These are phyloP conservation scores for Rhynchosporium graminicola DNA, from an alignment of 2,329 filamentous ascomycete genomes.

Conservation along the genomic window DNA sequence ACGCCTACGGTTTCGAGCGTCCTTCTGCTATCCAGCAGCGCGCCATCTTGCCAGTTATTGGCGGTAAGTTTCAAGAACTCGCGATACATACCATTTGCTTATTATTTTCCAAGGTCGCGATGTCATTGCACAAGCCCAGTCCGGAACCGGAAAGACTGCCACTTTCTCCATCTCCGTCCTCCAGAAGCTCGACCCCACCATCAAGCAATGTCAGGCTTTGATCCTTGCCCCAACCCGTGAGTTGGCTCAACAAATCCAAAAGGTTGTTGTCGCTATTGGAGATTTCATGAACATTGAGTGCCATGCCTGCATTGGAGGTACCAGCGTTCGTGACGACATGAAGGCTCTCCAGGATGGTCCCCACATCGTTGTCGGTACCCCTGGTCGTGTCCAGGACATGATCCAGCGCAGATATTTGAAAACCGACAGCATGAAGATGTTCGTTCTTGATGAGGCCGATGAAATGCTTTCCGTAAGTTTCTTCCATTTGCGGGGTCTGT, in stretches of 20 bases:
- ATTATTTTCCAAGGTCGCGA: constrained; percentile 69
- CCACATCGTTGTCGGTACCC: constrained; percentile 96
- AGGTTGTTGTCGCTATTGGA: constrained; percentile 96
- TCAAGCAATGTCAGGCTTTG: constrained; percentile 97
- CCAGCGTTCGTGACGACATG: constrained; percentile 97
- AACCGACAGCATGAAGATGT: constrained; percentile 99
- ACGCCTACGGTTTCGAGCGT: constrained; percentile 99
- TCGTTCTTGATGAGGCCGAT: constrained; percentile 98
- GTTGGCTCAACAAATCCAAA: constrained; percentile 98
- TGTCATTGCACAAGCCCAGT: constrained; percentile 99
- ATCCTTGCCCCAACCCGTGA: constrained; percentile 98
- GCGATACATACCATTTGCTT: constrained; percentile 23
- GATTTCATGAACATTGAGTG: constrained; percentile 99
- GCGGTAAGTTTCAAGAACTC: constrained; percentile 64
- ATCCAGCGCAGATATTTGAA: constrained; percentile 96
- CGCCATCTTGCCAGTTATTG: constrained; percentile 99
- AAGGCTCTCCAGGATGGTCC: constrained; percentile 94
- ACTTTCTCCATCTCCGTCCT: constrained; percentile 99
- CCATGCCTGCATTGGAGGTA: constrained; percentile 99
- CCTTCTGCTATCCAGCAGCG: constrained; percentile 99
- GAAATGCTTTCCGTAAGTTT: constrained; percentile 89
- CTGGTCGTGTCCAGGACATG: constrained; percentile 99
- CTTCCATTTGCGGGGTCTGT: neutral
- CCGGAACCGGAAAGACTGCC: constrained; percentile 98
- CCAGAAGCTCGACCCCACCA: constrained; percentile 93